These are phyloP conservation scores for Solanum paucissectum DNA, from an alignment of 257 asterid genomes.

Conservation along the genomic window DNA sequence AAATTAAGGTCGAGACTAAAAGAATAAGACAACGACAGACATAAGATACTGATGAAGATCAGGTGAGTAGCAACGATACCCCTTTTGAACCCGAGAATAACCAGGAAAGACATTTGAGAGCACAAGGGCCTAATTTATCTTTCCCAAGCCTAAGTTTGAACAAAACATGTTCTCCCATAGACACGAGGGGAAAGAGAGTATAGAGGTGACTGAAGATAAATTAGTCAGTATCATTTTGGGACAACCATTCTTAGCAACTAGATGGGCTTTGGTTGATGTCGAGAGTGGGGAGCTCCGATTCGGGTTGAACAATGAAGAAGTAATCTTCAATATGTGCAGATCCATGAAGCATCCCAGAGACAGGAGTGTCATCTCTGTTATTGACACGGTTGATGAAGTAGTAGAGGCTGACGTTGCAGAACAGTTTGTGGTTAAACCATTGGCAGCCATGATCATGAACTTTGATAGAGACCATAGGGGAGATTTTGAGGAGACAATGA, in stretches of 20 bases:
- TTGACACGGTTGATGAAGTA: neutral
- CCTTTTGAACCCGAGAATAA: neutral
- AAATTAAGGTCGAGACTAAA: neutral
- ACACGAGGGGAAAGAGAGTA: neutral
- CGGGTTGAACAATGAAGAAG: neutral
- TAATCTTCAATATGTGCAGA: neutral
- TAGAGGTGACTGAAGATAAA: neutral
- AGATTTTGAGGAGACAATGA: neutral
- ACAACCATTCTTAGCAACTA: neutral
- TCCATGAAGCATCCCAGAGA: neutral
- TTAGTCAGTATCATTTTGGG: neutral
- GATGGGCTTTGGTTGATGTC: neutral
- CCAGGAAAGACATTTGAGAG: neutral
- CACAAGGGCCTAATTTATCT: neutral
- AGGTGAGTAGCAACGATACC: neutral
- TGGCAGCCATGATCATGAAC: too few species aligned
- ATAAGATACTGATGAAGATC: neutral
- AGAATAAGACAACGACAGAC: too few species aligned
- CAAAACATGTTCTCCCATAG: neutral
- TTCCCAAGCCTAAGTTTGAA: neutral
- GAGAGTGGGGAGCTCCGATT: neutral
- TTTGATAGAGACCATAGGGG: too few species aligned
- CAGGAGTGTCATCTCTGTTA: neutral
- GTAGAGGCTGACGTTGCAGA: too few species aligned
- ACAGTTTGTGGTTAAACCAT: too few species aligned